Percentiles rank a stretch among this genome's conserved stretches.
Conservation (phyloP, 2,329 filamentous ascomycete genomes). For the Diaporthe vexans region DNA sequence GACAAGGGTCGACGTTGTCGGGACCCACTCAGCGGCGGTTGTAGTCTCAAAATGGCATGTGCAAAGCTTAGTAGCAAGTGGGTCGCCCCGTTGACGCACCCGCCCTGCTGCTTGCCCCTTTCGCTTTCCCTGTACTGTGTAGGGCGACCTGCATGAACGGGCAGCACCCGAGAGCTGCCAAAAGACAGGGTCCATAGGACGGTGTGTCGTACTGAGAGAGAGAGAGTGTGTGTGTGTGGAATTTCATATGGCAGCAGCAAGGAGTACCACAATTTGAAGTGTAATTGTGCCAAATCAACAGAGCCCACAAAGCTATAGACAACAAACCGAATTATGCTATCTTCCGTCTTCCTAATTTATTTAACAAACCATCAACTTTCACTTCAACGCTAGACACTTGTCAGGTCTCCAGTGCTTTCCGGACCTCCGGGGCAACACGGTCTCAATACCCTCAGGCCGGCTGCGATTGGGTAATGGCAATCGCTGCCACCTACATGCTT, state of each 20-base stretch:
- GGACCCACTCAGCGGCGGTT: constrained; percentile 5
- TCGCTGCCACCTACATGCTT: not conserved
- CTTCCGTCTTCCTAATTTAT: too few species aligned
- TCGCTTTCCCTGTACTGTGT: not conserved
- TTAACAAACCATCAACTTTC: too few species aligned
- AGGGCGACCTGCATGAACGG: constrained; percentile 10
- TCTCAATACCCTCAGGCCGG: not conserved
- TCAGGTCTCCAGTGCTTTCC: not conserved
- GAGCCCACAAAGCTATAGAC: too few species aligned
- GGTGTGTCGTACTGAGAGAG: too few species aligned
- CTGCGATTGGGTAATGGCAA: not conserved
- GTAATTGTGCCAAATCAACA: too few species aligned
- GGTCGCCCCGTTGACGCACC: not conserved
- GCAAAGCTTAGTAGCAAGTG: not conserved
- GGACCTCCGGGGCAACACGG: constrained; percentile 1
- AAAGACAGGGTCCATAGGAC: not conserved
- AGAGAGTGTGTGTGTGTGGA: too few species aligned
- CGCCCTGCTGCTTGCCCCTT: not conserved
- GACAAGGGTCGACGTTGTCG: not conserved
- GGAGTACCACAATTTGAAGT: too few species aligned
- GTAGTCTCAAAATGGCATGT: constrained; percentile 1
- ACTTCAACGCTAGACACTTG: not conserved
- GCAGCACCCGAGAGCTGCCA: not conserved
- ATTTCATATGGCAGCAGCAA: too few species aligned
- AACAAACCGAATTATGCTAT: too few species aligned